These are phyloP conservation scores for Tremellales sp. DNA, from an alignment of 1,284 basidiomycete genomes.

Conservation along the genomic window DNA sequence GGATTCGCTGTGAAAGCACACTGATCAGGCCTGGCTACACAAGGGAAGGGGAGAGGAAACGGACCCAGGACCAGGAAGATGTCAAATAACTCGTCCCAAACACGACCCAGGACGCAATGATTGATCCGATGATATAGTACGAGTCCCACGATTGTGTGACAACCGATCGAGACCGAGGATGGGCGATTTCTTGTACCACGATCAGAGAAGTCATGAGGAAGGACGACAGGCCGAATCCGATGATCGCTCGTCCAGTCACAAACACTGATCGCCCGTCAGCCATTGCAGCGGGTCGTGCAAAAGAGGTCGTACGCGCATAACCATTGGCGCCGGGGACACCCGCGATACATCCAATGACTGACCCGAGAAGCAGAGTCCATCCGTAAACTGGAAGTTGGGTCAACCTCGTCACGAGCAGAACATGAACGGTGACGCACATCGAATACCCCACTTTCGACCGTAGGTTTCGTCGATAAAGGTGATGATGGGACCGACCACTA, in stretches of 20 bases:
- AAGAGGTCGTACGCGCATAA: constrained; percentile 36
- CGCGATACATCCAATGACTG: constrained; percentile 44
- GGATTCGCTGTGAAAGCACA: constrained; percentile 29
- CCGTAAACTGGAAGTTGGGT: constrained; percentile 41
- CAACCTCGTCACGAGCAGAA: constrained; percentile 1
- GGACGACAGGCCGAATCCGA: constrained; percentile 48
- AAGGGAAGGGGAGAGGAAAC: background rate
- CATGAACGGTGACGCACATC: constrained; percentile 33
- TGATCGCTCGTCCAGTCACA: constrained; percentile 41
- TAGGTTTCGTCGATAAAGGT: constrained; percentile 44
- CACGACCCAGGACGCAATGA: constrained; percentile 38
- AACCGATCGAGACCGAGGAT: constrained; percentile 39
- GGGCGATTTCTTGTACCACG: constrained; percentile 49
- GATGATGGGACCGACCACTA: constrained; percentile 48
- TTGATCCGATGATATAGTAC: constrained; percentile 42
- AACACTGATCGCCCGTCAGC: constrained; percentile 29
- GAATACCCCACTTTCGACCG: constrained; percentile 47
- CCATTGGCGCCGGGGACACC: constrained; percentile 40
- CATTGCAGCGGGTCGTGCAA: background rate
- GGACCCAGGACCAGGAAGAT: constrained; percentile 37
- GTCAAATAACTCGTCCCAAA: constrained; percentile 36
- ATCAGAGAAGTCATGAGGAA: constrained; percentile 50
- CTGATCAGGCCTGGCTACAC: background rate
- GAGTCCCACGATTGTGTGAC: constrained; percentile 47
- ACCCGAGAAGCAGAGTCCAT: constrained; percentile 43